These are phyloP conservation scores for Lepraria neglecta DNA, from an alignment of 495 filamentous ascomycete species.

Conservation along the genomic window DNA sequence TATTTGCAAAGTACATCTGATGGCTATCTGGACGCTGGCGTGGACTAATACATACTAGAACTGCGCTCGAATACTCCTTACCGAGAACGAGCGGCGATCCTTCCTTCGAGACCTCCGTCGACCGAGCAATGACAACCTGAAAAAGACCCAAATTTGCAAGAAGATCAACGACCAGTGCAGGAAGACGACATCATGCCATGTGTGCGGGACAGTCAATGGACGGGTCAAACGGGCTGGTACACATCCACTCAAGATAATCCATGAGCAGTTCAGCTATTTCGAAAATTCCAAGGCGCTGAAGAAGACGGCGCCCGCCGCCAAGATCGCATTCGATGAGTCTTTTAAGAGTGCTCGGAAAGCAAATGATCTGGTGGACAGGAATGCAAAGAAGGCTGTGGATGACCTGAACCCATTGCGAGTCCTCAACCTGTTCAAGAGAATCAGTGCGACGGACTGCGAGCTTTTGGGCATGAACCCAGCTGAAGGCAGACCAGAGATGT, in stretches of 20 bases:
- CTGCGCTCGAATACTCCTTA: conserved; percentile 69
- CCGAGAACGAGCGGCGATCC: conserved; percentile 62
- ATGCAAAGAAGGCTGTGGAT: conserved; percentile 83
- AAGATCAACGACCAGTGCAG: conserved; percentile 80
- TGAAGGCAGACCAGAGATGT: conserved; percentile 90
- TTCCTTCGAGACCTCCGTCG: conserved; percentile 72
- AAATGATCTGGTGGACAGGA: conserved; percentile 79
- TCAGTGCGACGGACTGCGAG: conserved; percentile 81
- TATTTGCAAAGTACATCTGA: conserved; percentile 67
- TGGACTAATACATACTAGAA: conserved; percentile 39
- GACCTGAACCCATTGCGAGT: conserved; percentile 87
- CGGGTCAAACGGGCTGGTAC: conserved; percentile 76
- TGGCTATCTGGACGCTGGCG: not conserved
- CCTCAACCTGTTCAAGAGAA: conserved; percentile 81
- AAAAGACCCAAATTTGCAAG: conserved; percentile 71
- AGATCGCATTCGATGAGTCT: conserved; percentile 75
- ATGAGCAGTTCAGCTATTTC: conserved; percentile 83
- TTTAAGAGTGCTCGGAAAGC: conserved; percentile 68
- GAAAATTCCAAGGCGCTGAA: conserved; percentile 78
- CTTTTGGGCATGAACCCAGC: conserved; percentile 79
- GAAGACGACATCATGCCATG: conserved; percentile 69
- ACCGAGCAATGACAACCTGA: conserved; percentile 79
- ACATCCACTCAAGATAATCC: conserved; percentile 79
- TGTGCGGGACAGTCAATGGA: conserved; percentile 76
- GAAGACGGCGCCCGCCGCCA: conserved; percentile 71